Evolutionary conservation across 768 basidiomycete genomes (phyloP), one percentile per base, ranked within the genome.

Genomic region (Hericium erinaceus): DNA sequence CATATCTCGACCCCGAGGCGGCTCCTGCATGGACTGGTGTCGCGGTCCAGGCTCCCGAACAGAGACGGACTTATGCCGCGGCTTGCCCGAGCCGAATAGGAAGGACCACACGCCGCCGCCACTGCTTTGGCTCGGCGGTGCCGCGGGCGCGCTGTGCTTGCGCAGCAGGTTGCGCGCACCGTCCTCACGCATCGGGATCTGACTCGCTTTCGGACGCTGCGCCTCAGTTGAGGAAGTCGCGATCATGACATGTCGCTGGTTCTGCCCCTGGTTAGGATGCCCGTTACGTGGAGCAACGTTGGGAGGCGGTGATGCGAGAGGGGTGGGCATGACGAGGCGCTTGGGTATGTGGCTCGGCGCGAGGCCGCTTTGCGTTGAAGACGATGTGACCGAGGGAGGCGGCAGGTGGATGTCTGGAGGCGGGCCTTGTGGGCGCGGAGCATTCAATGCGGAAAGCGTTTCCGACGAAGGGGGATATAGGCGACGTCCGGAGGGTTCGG

Each of bases 291-390:
- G 12, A 53, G 44, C 20, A 52, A 53, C 46, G 52, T 50, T 24
- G 57, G 58, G 39, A 40, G 55, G 12, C 38, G 59, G 11, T 53
- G 55, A 39, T 57, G 64, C 56, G 39, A 89, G 75, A 15, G 83
- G 87, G 3, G 83, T 70, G 49, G 87, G 87, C 87, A 89, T 89
- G 46, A 89, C 81, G 26, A 89, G 80, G 50, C 74, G 79, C 66
- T 80, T 85, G 3, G 87, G 87, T 46, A 83, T 64, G 67, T 83
- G 72, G 4, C 63, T 61, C 22, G 70, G 68, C 13, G 57, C 54
- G 18, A 66, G 64, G 39, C 24, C 41, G 16, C 41, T 53, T 15
- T 26, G 28, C 0, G 61, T 57, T 11, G 62, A 61, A 13, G 55
- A 22, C 6, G 60, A 57, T 26, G 49, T 38, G 39, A 39, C 44